Conservation (phyloP, 2,329 filamentous ascomycete genomes). For the Colletotrichum euphorbiae region DNA sequence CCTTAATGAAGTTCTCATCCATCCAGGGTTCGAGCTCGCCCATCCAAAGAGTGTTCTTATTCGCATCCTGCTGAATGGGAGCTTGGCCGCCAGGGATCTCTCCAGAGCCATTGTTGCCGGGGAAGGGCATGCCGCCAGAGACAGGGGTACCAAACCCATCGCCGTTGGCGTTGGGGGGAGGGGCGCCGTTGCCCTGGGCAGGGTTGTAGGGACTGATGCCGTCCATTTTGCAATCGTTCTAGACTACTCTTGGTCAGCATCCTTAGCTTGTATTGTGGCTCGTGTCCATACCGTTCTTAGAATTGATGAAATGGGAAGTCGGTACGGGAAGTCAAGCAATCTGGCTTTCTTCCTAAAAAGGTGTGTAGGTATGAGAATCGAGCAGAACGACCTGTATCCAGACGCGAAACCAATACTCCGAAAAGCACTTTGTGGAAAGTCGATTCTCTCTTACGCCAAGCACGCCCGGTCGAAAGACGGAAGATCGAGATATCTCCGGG, state of each 20-base stretch:
- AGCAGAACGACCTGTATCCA: conserved; percentile 50
- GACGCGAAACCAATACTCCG: conserved; percentile 52
- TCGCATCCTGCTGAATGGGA: conserved; percentile 55
- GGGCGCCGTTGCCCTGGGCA: conserved; percentile 47
- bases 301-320: conserved; percentile 2
- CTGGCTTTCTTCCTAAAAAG: conserved; percentile 2
- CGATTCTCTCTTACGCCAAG: conserved; percentile 53
- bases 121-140: conserved; percentile 47
- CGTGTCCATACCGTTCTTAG: not conserved
- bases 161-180: conserved; percentile 52
- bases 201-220: conserved; percentile 49
- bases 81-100: conserved; percentile 45
- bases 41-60: conserved; percentile 81
- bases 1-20: conserved; percentile 98
- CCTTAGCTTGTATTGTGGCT: not conserved
- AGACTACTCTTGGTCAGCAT: conserved; percentile 14
- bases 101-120: conserved; percentile 49
- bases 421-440: conserved; percentile 52
- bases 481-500: conserved; percentile 34
- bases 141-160: conserved; percentile 50
- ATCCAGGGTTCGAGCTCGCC: conserved; percentile 99
- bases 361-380: conserved; percentile 46
- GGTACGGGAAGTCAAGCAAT: conserved; percentile 21
- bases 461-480: conserved; percentile 50
- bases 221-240: conserved; percentile 45